Conservation (phyloP, 2,329 filamentous ascomycete species). For the Cladosporium sp. region DNA sequence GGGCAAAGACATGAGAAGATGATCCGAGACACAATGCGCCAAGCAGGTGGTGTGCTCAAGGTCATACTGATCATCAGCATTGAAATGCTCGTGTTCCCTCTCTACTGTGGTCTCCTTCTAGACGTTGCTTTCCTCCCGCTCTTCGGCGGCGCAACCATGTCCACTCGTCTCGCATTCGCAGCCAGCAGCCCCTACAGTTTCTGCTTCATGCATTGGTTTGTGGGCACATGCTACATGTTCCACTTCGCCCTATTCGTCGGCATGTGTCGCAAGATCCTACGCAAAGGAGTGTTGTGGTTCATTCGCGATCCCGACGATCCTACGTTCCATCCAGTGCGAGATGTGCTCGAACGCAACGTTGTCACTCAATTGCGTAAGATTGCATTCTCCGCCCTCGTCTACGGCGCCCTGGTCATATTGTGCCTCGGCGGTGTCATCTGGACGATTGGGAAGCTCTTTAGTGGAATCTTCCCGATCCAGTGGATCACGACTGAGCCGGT, state of each 20-base stretch:
- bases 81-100: slow-evolving; percentile 95
- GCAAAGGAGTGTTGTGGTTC: slow-evolving; percentile 92
- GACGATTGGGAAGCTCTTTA: slow-evolving; percentile 70
- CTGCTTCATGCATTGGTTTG: slow-evolving; percentile 97
- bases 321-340: slow-evolving; percentile 94
- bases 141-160: slow-evolving; percentile 77
- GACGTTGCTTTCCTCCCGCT: slow-evolving; percentile 86
- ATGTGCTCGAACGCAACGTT: slow-evolving; percentile 90
- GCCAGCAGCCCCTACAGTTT: slow-evolving; percentile 80
- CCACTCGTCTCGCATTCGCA: slow-evolving; percentile 76
- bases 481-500: slow-evolving; percentile 92
- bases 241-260: slow-evolving; percentile 98
- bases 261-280: slow-evolving; percentile 98
- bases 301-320: slow-evolving; percentile 98
- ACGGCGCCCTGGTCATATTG: slow-evolving; percentile 86
- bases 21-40: slow-evolving; percentile 78
- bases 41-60: slow-evolving; percentile 95
- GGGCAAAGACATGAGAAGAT: slow-evolving; percentile 67
- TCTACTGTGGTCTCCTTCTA: slow-evolving; percentile 91
- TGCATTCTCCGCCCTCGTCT: slow-evolving; percentile 90
- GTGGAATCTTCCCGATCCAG: slow-evolving; percentile 79
- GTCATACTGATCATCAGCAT: slow-evolving; percentile 98
- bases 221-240: slow-evolving; percentile 99
- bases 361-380: slow-evolving; percentile 95
- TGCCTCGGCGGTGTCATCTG: slow-evolving; percentile 96